A percentile compares a stretch with the other conserved stretches of the same genome.
Conservation (phyloP, 2,329 filamentous ascomycete genomes). For the Fonsecaea pedrosoi region DNA sequence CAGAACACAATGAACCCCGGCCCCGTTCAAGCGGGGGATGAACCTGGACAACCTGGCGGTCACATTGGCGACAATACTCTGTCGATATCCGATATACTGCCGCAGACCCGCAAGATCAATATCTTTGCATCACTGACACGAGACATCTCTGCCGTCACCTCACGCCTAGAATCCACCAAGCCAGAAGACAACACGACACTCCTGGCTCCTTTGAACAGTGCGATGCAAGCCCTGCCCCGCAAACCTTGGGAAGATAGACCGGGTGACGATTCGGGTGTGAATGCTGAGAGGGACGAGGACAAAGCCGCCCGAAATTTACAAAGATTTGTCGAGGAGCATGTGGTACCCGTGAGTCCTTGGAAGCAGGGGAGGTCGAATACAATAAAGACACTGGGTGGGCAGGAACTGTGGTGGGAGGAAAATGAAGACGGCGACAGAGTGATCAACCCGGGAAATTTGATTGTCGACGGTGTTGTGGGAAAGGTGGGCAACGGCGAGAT, state of each 20-base stretch:
- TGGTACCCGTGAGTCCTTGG: conserved; percentile 80
- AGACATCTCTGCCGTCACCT: conserved; percentile 72
- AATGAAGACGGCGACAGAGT: conserved; percentile 68
- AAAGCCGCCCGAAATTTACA: conserved; percentile 77
- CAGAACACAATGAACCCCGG: conserved; percentile 35
- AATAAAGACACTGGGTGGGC: conserved; percentile 70
- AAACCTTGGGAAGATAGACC: conserved; percentile 77
- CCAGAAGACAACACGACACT: conserved; percentile 75
- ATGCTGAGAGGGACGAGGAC: conserved; percentile 70
- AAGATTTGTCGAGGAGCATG: conserved; percentile 84
- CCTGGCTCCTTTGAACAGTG: conserved; percentile 84
- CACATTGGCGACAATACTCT: conserved; percentile 55
- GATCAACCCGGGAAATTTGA: conserved; percentile 72
- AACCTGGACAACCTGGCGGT: conserved; percentile 11
- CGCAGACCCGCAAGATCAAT: conserved; percentile 77
- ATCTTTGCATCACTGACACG: conserved; percentile 83
- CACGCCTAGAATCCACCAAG: conserved; percentile 68
- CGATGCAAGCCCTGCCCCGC: conserved; percentile 75
- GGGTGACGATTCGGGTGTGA: conserved; percentile 38
- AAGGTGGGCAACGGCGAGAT: conserved; percentile 87
- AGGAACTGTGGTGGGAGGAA: conserved; percentile 82
- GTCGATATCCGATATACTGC: conserved; percentile 83
- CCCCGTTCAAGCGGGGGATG: conserved; percentile 17
- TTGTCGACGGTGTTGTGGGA: conserved; percentile 75
- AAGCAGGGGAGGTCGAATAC: conserved; percentile 66